Percentiles rank a stretch among this genome's conserved stretches.
These are phyloP conservation scores for Schizosaccharomyces japonicus DNA, from an alignment of 805 yeast genomes.

Conservation along the genomic window DNA sequence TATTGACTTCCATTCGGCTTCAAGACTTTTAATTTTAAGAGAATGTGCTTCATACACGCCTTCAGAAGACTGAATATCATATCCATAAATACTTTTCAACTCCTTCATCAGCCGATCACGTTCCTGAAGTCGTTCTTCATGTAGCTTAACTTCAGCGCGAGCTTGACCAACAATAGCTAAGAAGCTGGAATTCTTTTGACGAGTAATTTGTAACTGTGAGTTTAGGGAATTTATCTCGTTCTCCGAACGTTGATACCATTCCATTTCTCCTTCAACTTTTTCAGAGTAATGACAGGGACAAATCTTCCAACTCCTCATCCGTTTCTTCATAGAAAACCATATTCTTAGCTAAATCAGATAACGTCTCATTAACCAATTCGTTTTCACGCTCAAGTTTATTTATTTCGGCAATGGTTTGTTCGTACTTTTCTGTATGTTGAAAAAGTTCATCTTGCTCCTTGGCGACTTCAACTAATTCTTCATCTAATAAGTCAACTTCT, in stretches of 20 bases:
- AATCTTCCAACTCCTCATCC: slow-evolving; percentile 20
- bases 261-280: not conserved
- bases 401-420: slow-evolving; percentile 37
- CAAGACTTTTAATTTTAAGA: too few species aligned
- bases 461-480: slow-evolving; percentile 29
- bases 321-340: slow-evolving; percentile 9
- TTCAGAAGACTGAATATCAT: too few species aligned
- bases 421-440: slow-evolving; percentile 59
- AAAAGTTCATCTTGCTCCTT: slow-evolving; percentile 38
- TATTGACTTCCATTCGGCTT: too few species aligned
- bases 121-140: too few species aligned
- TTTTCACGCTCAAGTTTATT: slow-evolving; percentile 32
- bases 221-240: not conserved
- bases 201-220: not conserved
- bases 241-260: not conserved
- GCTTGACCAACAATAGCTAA: too few species aligned
- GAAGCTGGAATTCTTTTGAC: not conserved
- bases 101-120: too few species aligned
- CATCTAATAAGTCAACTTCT: slow-evolving; percentile 28
- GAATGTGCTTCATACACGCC: too few species aligned
- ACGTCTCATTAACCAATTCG: slow-evolving; percentile 25
- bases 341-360: slow-evolving; percentile 23
- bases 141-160: too few species aligned
- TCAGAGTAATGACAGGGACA: slow-evolving; percentile 6
- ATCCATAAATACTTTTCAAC: too few species aligned